Base-by-base conservation (phyloP, 2,329 filamentous ascomycete genomes). In the Colletotrichum sidae region DNA sequence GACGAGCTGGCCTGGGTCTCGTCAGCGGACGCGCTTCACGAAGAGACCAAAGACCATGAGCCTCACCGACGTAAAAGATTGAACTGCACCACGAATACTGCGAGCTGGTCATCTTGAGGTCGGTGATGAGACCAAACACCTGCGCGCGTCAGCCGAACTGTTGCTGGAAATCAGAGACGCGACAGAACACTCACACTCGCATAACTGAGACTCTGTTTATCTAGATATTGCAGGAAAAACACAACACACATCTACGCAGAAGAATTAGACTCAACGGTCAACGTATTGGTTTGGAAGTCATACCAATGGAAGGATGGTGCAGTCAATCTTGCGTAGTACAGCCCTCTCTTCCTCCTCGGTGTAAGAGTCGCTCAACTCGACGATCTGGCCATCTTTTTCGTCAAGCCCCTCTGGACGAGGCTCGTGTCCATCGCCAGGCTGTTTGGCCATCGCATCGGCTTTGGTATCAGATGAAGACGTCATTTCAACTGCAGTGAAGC, bases 161-260 rank as follows among this genome's bases (percentile, higher is more conserved):
- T 11, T 34, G n/a, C 2, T 13, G n/a, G 25, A 0, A 34, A n/a
- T n/a, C 12, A 13, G 33, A 6, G 34, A 11, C 8, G 13, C n/a
- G 15, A 17, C 17, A 17, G 17, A 9, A 3, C 8, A 60, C 69
- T 17, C 15, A 70, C 69, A 25, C 68, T 75, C 2, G 82, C 83
- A 70, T 85, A 86, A 67, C 77, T 81, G 1, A 86, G 74, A 60
- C 78, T 81, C 54, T 84, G 83, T 71, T 81, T 85, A 72, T 84
- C 79, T 8, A 83, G 70, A 51, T 82, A 82, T 52, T 82, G 78
- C 6, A 81, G 70, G 49, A 82, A 77, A 61, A 80, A 81, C 34
- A 80, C 74, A 39, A 76, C 73, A 67, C 80, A 81, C 74, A 82
- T 78, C 73, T 77, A 53, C 6, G 15, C 33, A 13, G 8, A 3